phyloP scores from a whole-genome alignment of 495 filamentous ascomycete genomes.

The Penicillium cataractarum region DNA sequence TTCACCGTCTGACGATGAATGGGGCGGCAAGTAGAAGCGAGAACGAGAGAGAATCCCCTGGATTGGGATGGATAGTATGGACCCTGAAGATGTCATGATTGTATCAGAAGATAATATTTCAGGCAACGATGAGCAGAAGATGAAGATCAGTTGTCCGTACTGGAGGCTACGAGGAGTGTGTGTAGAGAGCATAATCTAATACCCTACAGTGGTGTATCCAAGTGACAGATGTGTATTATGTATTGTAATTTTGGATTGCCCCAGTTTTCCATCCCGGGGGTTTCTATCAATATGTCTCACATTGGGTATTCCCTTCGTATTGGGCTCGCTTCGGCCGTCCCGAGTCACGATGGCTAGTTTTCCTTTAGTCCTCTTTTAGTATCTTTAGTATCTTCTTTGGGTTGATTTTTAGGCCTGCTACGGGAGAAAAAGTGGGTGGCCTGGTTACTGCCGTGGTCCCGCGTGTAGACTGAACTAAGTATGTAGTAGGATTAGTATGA shows the following conservation, averaged over 20 bases:
- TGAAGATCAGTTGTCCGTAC: not conserved
- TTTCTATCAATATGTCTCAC: not conserved
- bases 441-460: not conserved
- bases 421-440: not conserved
- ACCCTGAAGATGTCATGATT: not conserved
- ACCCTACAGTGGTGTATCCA: no score
- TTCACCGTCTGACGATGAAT: not conserved
- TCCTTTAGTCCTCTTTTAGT: not conserved
- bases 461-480: no score
- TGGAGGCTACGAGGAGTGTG: not conserved
- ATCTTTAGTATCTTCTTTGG: not conserved
- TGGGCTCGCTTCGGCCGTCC: slow-evolving; percentile 2
- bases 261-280: not conserved
- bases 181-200: not conserved
- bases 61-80: not conserved
- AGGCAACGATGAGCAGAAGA: not conserved
- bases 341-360: no score
- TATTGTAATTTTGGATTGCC: not conserved
- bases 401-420: not conserved
- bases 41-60: not conserved
- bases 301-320: not conserved
- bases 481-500: no score
- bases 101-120: not conserved
- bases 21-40: not conserved
- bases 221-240: not conserved